Conservation (phyloP, 495 filamentous ascomycete species). For the Articulospora tetracladia region DNA sequence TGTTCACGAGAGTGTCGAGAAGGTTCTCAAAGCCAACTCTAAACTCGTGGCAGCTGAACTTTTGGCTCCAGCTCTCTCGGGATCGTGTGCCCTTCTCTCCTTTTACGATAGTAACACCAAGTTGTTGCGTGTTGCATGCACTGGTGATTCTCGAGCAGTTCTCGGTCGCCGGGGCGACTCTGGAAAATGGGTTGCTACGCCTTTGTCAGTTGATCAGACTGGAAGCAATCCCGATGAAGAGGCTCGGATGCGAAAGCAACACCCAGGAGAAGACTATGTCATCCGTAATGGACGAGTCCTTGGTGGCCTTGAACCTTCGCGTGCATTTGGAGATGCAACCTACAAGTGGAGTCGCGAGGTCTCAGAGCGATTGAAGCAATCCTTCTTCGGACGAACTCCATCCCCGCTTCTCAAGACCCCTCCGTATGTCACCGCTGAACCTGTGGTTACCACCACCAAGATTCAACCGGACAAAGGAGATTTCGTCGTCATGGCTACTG, state of each 20-base stretch:
- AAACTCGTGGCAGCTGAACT: constrained; percentile 84
- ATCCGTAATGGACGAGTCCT: constrained; percentile 85
- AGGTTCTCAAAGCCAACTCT: constrained; percentile 81
- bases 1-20: constrained; percentile 80
- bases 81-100: constrained; percentile 91
- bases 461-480: constrained; percentile 87
- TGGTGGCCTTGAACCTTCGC: constrained; percentile 83
- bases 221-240: constrained; percentile 81
- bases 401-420: constrained; percentile 77
- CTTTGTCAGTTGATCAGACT: constrained; percentile 90
- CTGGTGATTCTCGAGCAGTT: constrained; percentile 91
- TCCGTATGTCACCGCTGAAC: constrained; percentile 97
- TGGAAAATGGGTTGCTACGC: constrained; percentile 90
- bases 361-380: constrained; percentile 71
- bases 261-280: constrained; percentile 84
- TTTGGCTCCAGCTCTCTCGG: constrained; percentile 88
- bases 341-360: constrained; percentile 94
- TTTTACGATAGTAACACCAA: constrained; percentile 90
- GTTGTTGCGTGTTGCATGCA: constrained; percentile 84
- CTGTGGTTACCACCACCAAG: constrained; percentile 90
- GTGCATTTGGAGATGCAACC: constrained; percentile 91
- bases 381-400: constrained; percentile 80
- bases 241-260: constrained; percentile 72
- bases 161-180: constrained; percentile 71
- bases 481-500: constrained; percentile 94